Evolutionary conservation across 495 filamentous ascomycete species (phyloP).

Genomic region (Lepidopterella palustris): DNA sequence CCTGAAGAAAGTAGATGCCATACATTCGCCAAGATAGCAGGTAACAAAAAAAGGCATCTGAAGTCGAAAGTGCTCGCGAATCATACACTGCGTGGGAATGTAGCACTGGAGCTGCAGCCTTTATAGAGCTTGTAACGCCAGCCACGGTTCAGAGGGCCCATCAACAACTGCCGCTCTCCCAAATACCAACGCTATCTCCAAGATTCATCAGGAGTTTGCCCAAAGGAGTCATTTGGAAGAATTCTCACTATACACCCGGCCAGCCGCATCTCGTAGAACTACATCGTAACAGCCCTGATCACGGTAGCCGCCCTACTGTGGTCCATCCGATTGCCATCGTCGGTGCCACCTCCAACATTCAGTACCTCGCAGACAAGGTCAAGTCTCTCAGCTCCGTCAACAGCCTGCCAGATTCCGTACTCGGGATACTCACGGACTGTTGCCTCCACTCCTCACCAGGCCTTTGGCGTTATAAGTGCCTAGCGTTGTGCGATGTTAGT

Average conservation of each 20-base stretch:
- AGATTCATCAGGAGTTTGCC: conserved; percentile 31
- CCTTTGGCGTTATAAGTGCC: conserved; percentile 33
- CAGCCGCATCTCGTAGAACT: conserved; percentile 29
- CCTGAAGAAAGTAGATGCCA: conserved; percentile 33
- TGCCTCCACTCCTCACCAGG: conserved; percentile 31
- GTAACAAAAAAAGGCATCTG: conserved; percentile 22
- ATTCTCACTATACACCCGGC: conserved; percentile 24
- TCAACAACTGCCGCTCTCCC: conserved; percentile 24
- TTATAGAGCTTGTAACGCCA: conserved; percentile 34
- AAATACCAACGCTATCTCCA: conserved; percentile 25
- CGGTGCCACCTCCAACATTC: conserved; percentile 33
- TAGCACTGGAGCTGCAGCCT: conserved; percentile 24
- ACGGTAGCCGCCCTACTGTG: conserved; percentile 36
- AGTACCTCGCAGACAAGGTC: conserved; percentile 32
- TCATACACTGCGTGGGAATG: conserved; percentile 6
- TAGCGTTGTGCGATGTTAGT: conserved; percentile 32
- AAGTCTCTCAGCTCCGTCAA: conserved; percentile 32
- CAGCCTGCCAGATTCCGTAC: conserved; percentile 28
- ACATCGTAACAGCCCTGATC: conserved; percentile 26
- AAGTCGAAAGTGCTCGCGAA: conserved; percentile 13
- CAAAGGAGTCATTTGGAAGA: conserved; percentile 36
- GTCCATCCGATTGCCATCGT: conserved; percentile 34
- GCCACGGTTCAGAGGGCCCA: conserved; percentile 33
- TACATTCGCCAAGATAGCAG: conserved; percentile 26
- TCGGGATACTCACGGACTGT: conserved; percentile 33